Evolutionary conservation across 495 filamentous ascomycete species (phyloP).

Genomic region (Trichoderma asperelloides): DNA sequence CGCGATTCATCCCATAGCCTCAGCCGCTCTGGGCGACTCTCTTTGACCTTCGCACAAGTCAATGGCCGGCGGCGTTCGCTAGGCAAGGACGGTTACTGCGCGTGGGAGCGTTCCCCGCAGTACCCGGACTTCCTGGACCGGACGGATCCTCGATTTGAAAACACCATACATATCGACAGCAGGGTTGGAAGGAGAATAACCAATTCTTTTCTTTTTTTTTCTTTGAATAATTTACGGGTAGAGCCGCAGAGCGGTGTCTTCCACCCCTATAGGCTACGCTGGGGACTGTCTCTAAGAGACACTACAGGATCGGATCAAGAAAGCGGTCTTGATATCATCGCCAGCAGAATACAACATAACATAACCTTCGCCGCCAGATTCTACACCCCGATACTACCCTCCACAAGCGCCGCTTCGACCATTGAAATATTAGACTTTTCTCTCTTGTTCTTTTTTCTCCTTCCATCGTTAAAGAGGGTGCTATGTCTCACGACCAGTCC

Average conservation of each 20-base stretch:
- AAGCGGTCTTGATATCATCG: not conserved
- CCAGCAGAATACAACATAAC: not conserved
- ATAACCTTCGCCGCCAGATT: not conserved
- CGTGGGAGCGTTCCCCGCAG: slow-evolving; percentile 11
- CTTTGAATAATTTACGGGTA: not conserved
- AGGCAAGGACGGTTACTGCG: slow-evolving; percentile 9
- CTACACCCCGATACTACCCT: not conserved
- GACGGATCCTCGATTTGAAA: slow-evolving; percentile 2
- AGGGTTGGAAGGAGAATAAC: not conserved
- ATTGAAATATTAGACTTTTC: not conserved
- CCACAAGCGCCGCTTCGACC: not conserved
- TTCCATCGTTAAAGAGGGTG: not conserved
- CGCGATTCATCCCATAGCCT: not conserved
- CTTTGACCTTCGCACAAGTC: not conserved
- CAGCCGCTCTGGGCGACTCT: not conserved
- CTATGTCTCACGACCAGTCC: slow-evolving; percentile 38
- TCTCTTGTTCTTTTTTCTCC: not conserved
- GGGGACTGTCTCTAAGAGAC: not conserved
- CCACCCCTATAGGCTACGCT: not conserved
- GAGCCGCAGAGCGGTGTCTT: not conserved
- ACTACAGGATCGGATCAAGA: not conserved
- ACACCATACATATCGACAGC: slow-evolving; percentile 1
- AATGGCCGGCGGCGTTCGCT: slow-evolving; percentile 12
- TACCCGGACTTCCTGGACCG: slow-evolving; percentile 9
- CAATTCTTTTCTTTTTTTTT: not conserved